Percentiles rank a stretch among this genome's conserved stretches.
Conservation (phyloP, 768 basidiomycete species). For the Exidia glandulosa region DNA sequence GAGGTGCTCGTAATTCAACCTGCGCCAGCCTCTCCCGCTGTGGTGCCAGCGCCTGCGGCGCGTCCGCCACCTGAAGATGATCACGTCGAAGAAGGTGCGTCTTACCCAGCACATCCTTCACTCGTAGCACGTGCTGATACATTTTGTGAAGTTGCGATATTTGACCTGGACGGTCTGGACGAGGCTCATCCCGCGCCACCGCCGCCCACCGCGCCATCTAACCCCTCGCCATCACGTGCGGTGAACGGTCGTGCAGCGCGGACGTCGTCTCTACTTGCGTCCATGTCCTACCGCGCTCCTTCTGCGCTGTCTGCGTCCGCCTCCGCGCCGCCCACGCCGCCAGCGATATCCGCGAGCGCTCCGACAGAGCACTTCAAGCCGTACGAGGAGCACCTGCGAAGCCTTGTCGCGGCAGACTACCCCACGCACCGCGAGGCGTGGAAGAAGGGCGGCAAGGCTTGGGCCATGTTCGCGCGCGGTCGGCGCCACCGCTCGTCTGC, state of each 20-base stretch:
- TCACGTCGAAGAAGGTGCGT: constrained; percentile 34
- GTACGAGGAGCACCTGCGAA: constrained; percentile 43
- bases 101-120: constrained; percentile 1
- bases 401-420: constrained; percentile 55
- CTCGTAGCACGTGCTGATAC: constrained; percentile 6
- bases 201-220: not conserved
- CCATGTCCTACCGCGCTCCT: not conserved
- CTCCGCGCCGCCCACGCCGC: not conserved
- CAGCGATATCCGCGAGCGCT: not conserved
- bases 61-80: constrained; percentile 16
- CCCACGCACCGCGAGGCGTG: constrained; percentile 66
- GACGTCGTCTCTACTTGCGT: not conserved
- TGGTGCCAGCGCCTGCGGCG: not conserved
- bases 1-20: constrained; percentile 38
- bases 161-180: constrained; percentile 48
- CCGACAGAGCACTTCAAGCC: constrained; percentile 11
- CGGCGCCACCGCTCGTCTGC: constrained; percentile 19
- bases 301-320: not conserved
- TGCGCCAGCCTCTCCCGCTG: constrained; percentile 13
- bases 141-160: constrained; percentile 44
- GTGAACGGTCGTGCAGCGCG: not conserved
- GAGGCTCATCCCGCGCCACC: not conserved
- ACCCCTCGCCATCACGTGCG: not conserved
- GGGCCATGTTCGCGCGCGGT: constrained; percentile 43
- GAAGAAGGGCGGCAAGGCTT: constrained; percentile 51